Evolutionary conservation across 2,329 filamentous ascomycete genomes (phyloP), one percentile per base, ranked within the genome.

Genomic region (Fusarium pseudocircinatum): DNA sequence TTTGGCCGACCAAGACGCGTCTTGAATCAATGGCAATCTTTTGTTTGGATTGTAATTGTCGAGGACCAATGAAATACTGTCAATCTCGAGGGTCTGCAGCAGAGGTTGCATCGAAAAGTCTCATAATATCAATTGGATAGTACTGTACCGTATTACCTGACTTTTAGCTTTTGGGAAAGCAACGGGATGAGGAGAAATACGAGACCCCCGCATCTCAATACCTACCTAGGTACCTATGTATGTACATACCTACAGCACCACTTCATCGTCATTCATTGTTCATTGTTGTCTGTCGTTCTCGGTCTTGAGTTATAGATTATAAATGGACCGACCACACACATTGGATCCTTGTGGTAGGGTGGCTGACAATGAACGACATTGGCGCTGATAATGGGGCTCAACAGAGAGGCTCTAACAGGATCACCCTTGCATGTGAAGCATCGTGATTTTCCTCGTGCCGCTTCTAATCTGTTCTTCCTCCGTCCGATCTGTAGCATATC

Each of bases 11-110:
- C 61, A 56, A 52, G 60, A 72, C 75, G 68, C 68, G 75, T 58
- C 60, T 67, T 43, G 30, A 26, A 50, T 58, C 26, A 34, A 44
- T 58, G 42, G 37, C 54, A 46, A 46, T 50, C 34, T 56, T 56
- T 72, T 75, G 68, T 77, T 78, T 78, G 69, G 71, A 69, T 73
- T 71, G 57, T 34, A 59, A 56, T 68, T 44, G 50, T 50, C 61
- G 34, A 18, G 24, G 58, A 37, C 77, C 78, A 79, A 79, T 79
- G 74, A 76, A 39, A 36, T 40, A 15, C 20, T 42, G 53, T 37
- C 42, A 44, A 68, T n/a, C 26, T 44, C 32, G 30, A 58, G 70
- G 66, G 65, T 67, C 47, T 57, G 53, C 28, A 22, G 37, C 62
- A 40, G 67, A 44, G 57, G 49, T 54, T 46, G 50, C 40, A 67